Base-by-base conservation (phyloP, 2,329 filamentous ascomycete species). In the Xenoacremonium recifei region DNA sequence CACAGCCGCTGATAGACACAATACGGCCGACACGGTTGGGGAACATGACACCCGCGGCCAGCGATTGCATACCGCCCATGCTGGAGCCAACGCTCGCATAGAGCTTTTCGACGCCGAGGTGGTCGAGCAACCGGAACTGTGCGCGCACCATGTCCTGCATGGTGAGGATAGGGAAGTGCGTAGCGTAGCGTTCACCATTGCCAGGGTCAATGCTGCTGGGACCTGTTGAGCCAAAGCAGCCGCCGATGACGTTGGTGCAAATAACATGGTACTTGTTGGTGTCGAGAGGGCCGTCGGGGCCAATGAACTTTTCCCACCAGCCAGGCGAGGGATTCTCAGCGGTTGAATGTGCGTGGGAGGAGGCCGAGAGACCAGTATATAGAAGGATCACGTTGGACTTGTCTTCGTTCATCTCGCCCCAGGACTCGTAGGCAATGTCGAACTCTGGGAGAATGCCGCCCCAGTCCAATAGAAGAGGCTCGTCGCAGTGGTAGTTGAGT, bases 301-400 rank as follows among this genome's bases (percentile, higher is more conserved):
- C 93, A 59, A 99, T 97, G 64, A 99, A 99, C 65, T 87, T 92
- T 68, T 99, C 93, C 93, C 93, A 99, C 93, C 93, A 99, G 4
- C 93, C 93, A 0, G 90, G 86, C 63, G 91, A 87, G 0, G 88
- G 79, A 64, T 99, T 99, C 9, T 75, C 72, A 39, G 80, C 76
- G n/a, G 92, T 97, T 44, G 90, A 96, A 61, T 91, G 91, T 2
- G 93, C 93, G 68, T 99, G 93, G 43, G 91, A 97, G 6, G 91
- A 96, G n/a, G 93, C 93, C 1, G 91, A 96, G 5, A 99, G 76
- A 7, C 93, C 93, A 0, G 93, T 99, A 63, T 97, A 90, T 3
- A 99, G 71, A 7, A 99, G 76, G 48, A 99, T 93, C 4, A 84
- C 90, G 64, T 99, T 99, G 61, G 82, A 89, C 65, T 79, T 86